A percentile compares a stretch with the other conserved stretches of the same genome.
These are phyloP conservation scores for Yarrowia sp. DNA, from an alignment of 805 yeast species.

Conservation along the genomic window DNA sequence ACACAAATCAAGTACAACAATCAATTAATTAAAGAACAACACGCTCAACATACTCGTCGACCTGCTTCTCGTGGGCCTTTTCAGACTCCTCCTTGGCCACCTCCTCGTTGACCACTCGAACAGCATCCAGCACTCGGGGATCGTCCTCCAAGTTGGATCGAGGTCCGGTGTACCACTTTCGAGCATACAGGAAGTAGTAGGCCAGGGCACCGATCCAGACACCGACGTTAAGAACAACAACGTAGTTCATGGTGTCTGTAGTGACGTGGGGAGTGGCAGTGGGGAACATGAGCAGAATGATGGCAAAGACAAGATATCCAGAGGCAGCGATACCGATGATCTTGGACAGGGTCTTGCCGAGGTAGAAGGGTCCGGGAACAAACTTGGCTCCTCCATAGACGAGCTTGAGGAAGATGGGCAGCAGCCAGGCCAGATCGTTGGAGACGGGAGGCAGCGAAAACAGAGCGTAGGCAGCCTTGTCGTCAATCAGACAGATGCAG, in stretches of 20 bases:
- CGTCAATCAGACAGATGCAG: slow-evolving; percentile 53
- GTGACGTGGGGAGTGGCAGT: slow-evolving; percentile 36
- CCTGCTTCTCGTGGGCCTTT: background rate
- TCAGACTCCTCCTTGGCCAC: slow-evolving; percentile 15
- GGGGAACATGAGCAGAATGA: slow-evolving; percentile 63
- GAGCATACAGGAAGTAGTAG: slow-evolving; percentile 53
- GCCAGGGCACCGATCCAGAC: slow-evolving; percentile 53
- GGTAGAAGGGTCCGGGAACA: slow-evolving; percentile 62
- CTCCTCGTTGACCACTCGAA: slow-evolving; percentile 12
- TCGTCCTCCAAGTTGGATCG: slow-evolving; percentile 32
- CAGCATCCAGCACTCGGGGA: slow-evolving; percentile 14
- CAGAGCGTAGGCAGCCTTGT: slow-evolving; percentile 63
- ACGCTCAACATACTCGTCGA: slow-evolving; percentile 11
- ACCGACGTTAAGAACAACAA: slow-evolving; percentile 60
- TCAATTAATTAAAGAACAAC: slow-evolving; percentile 2
- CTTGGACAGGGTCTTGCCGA: slow-evolving; percentile 51
- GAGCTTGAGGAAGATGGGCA: slow-evolving; percentile 54
- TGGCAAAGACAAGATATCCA: slow-evolving; percentile 50
- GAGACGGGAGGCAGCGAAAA: slow-evolving; percentile 63
- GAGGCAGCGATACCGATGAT: slow-evolving; percentile 47
- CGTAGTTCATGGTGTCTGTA: slow-evolving; percentile 59
- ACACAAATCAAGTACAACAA: background rate
- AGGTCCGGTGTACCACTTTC: slow-evolving; percentile 59
- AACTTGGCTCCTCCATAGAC: slow-evolving; percentile 49
- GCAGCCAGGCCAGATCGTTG: slow-evolving; percentile 59